A percentile compares a stretch with the other conserved stretches of the same genome.
Conservation (phyloP, 2,329 filamentous ascomycete species). For the Arthrobotrys musiformis region DNA sequence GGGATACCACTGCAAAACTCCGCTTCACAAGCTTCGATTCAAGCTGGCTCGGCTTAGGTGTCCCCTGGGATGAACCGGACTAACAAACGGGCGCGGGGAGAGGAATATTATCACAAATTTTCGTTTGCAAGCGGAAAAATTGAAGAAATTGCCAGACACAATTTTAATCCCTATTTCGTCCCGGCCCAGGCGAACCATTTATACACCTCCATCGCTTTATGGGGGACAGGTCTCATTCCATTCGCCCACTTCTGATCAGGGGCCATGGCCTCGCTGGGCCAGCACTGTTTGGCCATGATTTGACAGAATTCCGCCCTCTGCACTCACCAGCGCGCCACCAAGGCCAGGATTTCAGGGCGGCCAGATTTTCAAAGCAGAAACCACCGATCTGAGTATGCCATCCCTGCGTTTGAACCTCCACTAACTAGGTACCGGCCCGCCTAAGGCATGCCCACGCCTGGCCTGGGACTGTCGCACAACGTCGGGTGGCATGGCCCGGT, state of each 20-base stretch:
- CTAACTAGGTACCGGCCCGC: too few relatives aligned
- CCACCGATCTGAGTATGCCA: constrained; percentile 1
- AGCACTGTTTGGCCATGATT: not conserved
- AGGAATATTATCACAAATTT: not conserved
- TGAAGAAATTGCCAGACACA: not conserved
- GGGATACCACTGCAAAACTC: not conserved
- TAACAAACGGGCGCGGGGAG: too few relatives aligned
- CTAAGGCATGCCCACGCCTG: constrained; percentile 34
- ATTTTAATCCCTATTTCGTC: not conserved
- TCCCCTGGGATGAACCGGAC: too few relatives aligned
- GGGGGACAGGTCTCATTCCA: not conserved
- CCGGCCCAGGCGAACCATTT: not conserved
- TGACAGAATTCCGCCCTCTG: not conserved
- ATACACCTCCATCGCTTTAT: not conserved
- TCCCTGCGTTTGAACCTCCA: constrained; percentile 11
- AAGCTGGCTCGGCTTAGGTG: too few relatives aligned
- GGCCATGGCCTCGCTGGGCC: not conserved
- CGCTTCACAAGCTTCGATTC: not conserved
- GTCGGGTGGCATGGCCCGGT: not conserved
- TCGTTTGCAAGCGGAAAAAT: not conserved
- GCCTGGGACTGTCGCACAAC: constrained; percentile 13
- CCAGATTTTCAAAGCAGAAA: not conserved
- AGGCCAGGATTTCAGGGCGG: constrained; percentile 1
- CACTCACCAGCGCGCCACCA: not conserved
- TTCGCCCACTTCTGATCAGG: constrained; percentile 28